Evolutionary conservation across 164 flowering plant species (phyloP).

Genomic region (Magnolia sinica): DNA sequence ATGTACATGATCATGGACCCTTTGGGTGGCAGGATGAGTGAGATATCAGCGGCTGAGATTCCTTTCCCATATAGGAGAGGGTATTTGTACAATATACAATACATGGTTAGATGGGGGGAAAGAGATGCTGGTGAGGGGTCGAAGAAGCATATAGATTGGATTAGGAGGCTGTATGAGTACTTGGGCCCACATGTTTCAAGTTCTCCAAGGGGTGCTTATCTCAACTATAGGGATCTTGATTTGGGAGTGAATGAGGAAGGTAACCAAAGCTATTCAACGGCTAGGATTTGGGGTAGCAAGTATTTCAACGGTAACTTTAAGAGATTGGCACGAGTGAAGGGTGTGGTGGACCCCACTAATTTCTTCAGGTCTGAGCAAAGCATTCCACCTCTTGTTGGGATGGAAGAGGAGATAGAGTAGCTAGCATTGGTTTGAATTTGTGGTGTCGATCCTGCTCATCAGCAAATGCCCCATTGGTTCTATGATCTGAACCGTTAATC

Average conservation of each 20-base stretch:
- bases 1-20: conserved; percentile 4
- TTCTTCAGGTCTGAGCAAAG: conserved; percentile 21
- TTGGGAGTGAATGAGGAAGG: conserved; percentile 8
- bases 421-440: too few species aligned
- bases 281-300: conserved; percentile 21
- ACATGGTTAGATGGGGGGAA: conserved; percentile 11
- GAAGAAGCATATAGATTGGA: conserved; percentile 8
- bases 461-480: too few species aligned
- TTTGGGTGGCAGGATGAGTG: conserved; percentile 22
- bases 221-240: conserved; percentile 25
- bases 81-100: conserved; percentile 12
- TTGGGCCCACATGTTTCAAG: conserved; percentile 18
- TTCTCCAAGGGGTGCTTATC: conserved; percentile 19
- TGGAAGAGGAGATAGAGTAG: neutral
- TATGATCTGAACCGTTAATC: too few species aligned
- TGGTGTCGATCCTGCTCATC: too few species aligned
- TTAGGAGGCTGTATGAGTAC: conserved; percentile 15
- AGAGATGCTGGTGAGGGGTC: conserved; percentile 7
- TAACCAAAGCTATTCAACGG: conserved; percentile 13
- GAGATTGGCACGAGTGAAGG: conserved; percentile 31
- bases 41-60: conserved; percentile 17
- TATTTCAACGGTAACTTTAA: conserved; percentile 27
- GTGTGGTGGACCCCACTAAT: conserved; percentile 22
- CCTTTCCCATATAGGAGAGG: conserved; percentile 26
- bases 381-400: conserved; percentile 7